These are phyloP conservation scores for Vitellaria paradoxa DNA, from an alignment of 179 eudicot species.

Conservation along the genomic window DNA sequence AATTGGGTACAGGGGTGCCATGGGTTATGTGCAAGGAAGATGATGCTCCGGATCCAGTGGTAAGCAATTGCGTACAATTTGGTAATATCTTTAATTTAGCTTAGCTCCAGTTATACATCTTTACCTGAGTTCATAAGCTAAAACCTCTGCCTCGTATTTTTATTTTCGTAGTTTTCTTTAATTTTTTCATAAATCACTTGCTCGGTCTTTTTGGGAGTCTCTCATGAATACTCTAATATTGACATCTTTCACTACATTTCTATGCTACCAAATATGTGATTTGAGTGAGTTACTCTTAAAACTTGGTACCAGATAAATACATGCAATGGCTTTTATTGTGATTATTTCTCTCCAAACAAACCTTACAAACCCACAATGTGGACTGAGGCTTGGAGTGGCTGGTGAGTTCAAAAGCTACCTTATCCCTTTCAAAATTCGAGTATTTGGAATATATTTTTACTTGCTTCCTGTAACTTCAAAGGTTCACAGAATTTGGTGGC, in stretches of 20 bases:
- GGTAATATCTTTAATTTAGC: not conserved
- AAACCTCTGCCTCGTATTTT: not conserved
- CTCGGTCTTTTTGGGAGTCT: not conserved
- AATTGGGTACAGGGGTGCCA: conserved; percentile 72
- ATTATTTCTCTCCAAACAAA: conserved; percentile 60
- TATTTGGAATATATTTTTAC: not conserved
- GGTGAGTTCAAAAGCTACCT: conserved; percentile 31
- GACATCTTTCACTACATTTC: not conserved
- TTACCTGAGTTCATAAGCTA: not conserved
- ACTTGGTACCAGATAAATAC: conserved; percentile 60
- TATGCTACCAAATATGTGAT: not conserved
- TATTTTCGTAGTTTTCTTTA: not conserved
- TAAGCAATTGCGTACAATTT: conserved; percentile 3
- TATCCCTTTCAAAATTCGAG: not conserved
- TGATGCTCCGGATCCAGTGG: conserved; percentile 76
- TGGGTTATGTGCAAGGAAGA: conserved; percentile 96
- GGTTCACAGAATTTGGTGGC: conserved; percentile 89
- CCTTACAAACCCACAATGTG: conserved; percentile 69
- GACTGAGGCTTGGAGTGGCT: conserved; percentile 91
- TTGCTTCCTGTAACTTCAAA: conserved; percentile 21
- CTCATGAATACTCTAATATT: not conserved
- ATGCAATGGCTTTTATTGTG: conserved; percentile 81
- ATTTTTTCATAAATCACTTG: not conserved
- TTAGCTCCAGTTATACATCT: not conserved
- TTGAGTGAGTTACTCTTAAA: not conserved